These are phyloP conservation scores for Dimargaris xerosporica DNA, from an alignment of 192 early-diverging fungal genomes.

Conservation along the genomic window DNA sequence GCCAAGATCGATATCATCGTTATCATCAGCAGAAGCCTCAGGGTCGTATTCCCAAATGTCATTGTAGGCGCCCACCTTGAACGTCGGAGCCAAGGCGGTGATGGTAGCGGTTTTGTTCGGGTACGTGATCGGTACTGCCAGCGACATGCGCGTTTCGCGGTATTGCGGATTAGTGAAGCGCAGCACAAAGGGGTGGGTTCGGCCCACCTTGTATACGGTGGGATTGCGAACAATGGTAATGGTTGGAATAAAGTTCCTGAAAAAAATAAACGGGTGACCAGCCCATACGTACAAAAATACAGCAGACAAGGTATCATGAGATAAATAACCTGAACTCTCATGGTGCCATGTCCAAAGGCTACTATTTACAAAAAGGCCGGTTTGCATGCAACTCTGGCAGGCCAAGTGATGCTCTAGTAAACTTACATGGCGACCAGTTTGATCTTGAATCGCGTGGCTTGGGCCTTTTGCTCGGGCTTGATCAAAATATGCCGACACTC, in stretches of 20 bases:
- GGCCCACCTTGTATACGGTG: slow-evolving; percentile 9
- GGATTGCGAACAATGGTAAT: slow-evolving; percentile 39
- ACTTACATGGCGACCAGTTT: slow-evolving; percentile 73
- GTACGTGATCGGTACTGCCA: slow-evolving; percentile 32
- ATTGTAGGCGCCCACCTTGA: slow-evolving; percentile 54
- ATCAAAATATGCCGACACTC: slow-evolving; percentile 77
- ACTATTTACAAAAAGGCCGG: too few species aligned
- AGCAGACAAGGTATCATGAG: too few species aligned
- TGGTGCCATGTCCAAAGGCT: too few species aligned
- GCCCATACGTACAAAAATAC: slow-evolving; percentile 12
- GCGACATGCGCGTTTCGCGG: slow-evolving; percentile 42
- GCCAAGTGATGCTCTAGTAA: too few species aligned
- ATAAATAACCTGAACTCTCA: too few species aligned
- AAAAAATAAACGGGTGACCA: slow-evolving; percentile 15
- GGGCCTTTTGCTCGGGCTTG: slow-evolving; percentile 85
- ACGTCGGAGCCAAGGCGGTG: slow-evolving; percentile 39
- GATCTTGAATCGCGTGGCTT: slow-evolving; percentile 75
- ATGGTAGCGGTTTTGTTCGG: slow-evolving; percentile 19
- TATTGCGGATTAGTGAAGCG: slow-evolving; percentile 72
- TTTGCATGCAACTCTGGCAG: too few species aligned
- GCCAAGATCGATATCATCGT: slow-evolving; percentile 19
- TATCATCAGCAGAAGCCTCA: slow-evolving; percentile 26
- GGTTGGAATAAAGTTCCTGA: slow-evolving; percentile 62
- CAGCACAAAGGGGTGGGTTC: slow-evolving; percentile 34
- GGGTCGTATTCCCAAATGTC: slow-evolving; percentile 74